Base-by-base conservation (phyloP, 345 rosid genomes). In the Populus davidiana region DNA sequence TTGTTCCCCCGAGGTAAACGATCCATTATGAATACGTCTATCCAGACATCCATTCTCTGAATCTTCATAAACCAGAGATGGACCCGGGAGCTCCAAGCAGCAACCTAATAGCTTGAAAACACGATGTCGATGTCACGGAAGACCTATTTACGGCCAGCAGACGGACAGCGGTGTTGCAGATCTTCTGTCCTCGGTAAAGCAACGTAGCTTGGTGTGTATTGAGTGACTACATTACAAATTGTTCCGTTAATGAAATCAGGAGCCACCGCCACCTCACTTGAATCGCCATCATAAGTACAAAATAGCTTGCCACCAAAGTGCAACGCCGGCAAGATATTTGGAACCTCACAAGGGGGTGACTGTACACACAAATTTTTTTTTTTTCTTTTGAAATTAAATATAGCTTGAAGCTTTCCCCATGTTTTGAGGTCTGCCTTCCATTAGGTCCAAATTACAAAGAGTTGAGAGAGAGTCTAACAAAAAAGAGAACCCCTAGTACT, bases 341-440 rank as follows among this genome's bases (percentile, higher is more conserved):
- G 63, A 1, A 59, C 29, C 63, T 59, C n/a, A 4, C 29, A 59
- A 59, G 63, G 62, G 4, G 63, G 1, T 25, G 63, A 59, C 63
- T n/a, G 29, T 59, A 23, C 63, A 59, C 63, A 59, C 63, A 59
- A 23, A 27, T 27, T 27, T 44, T 44, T 23, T 59, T 56, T 54
- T 50, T 17, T 59, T 67, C 29, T 23, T 67, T 14, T 8, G 7
- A 35, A 35, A 36, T 67, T 20, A 67, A 83, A 79, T 71, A 73
- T 49, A 65, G 31, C 64, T 38, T 80, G 77, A 85, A 80, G 86
- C 43, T 81, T 78, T 50, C 85, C 85, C 50, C 86, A 85, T 80
- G 81, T 74, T 85, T 70, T 82, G 88, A 81, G 83, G 83, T 74
- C 17, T 27, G 81, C 81, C 76, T 78, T 73, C 75, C 73, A 59